Base-by-base conservation (phyloP, 192 early-diverging fungal species). In the Coemansia sp. region DNA sequence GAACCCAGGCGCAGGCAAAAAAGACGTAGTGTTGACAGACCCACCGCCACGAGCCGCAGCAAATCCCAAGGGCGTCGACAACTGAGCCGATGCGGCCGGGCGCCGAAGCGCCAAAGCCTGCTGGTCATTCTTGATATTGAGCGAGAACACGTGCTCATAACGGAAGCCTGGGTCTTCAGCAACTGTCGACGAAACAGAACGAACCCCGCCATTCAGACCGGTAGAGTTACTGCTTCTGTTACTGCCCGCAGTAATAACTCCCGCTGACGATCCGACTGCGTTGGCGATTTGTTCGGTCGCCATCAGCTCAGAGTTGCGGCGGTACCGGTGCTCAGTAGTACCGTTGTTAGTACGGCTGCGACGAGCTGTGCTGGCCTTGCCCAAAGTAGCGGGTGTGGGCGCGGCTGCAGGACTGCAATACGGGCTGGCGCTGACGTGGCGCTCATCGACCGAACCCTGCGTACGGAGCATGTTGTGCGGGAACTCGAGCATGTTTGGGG, bases 321-420 rank as follows among this genome's bases (percentile, higher is more conserved):
- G 80, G 73, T 83, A 83, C 53, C 75, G 75, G 69, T 83, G 80
- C 69, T 83, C 80, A 19, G 80, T 83, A 11, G 80, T 83, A 35
- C 80, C 64, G 35, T 66, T 66, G 66, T 68, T 65, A 50, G 58
- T 69, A 7, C 79, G 79, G n/a, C 68, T 65, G 13, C 60, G 49
- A 26, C 49, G 49, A 37, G 67, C 44, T 6, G 43, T 19, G 1
- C 26, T 30, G 26, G 37, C 32, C 62, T 71, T 72, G 61, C 60
- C 33, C 13, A 17, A 6, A 13, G 6, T 5, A 7, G 40, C 16
- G 8, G 28, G 40, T 2, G 40, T 37, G 10, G 26, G 26, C 26
- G 26, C 26, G 26, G 46, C 64, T 9, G 46, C 35, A 5, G 26
- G 13, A 23, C 44, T 40, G 58, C 64, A 44, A 16, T 49, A 55